These are phyloP conservation scores for Lumnitzera racemosa DNA, from an alignment of 345 rosid genomes.

Conservation along the genomic window DNA sequence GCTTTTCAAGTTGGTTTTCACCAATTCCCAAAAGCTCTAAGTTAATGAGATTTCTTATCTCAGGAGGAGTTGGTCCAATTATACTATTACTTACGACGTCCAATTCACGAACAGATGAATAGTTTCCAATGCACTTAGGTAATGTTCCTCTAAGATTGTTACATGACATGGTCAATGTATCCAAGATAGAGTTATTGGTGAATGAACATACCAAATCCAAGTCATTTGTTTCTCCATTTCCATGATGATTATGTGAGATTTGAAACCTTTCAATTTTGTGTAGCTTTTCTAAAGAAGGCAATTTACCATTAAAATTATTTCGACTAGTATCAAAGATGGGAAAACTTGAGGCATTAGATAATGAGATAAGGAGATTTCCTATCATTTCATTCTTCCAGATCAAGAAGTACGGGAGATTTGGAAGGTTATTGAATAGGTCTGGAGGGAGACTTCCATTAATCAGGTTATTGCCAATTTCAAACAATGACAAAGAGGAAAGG, in stretches of 20 bases:
- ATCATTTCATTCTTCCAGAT: background rate
- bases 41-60: background rate
- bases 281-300: conserved; percentile 1
- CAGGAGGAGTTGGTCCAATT: background rate
- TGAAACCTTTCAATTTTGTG: background rate
- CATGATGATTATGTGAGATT: background rate
- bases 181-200: background rate
- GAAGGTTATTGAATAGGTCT: background rate
- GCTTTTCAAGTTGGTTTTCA: background rate
- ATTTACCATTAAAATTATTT: background rate
- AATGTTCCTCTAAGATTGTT: conserved; percentile 3
- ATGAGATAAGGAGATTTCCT: background rate
- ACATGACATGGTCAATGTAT: background rate
- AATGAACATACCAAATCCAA: background rate
- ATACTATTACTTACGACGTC: background rate
- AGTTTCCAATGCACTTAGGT: conserved; percentile 1
- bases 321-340: background rate
- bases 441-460: background rate
- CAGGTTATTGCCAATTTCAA: background rate
- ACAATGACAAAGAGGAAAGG: background rate
- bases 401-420: background rate
- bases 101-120: background rate
- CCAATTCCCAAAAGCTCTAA: background rate
- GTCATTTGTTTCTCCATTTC: background rate
- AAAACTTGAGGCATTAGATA: background rate